Base-by-base conservation (phyloP, 1,139 yeast species). In the Kurtzmaniella quercitrusa region DNA sequence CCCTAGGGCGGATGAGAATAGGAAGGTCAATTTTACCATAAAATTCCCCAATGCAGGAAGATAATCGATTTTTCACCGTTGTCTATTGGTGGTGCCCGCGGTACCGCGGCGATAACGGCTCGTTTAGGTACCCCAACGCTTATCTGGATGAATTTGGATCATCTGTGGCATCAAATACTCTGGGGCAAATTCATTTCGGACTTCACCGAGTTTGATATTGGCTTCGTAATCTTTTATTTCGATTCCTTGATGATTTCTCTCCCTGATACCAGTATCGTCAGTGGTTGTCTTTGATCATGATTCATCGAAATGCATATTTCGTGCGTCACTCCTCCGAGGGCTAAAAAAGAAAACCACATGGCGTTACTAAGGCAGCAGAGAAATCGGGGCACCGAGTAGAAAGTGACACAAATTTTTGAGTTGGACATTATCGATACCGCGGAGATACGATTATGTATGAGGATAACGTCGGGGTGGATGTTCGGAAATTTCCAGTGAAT, bases 71-170 rank as follows among this genome's bases (percentile, higher is more conserved):
- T 31, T 31, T n/a, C n/a, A n/a, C n/a, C 36, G 5, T 15, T 31
- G 14, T 9, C 10, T 8, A 5, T 15, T 5, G 11, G 3, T 6
- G 18, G 16, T 31, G 16, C 11, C 36, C 36, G 36, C 36, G 36
- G 36, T 12, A 14, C 36, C 36, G 36, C 36, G 36, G 36, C 36
- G 36, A 31, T 31, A 31, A 31, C 36, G 11, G 31, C 31, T 27
- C 31, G 31, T 5, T 27, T 27, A 27, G 31, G 31, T 27, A n/a
- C 14, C 5, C 14, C 14, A 27, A 7, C 31, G 31, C 31, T 27
- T 27, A 27, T 27, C 31, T n/a, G n/a, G n/a, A n/a, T n/a, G n/a
- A n/a, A n/a, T n/a, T n/a, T n/a, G n/a, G n/a, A n/a, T n/a, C n/a
- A n/a, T n/a, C n/a, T n/a, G n/a, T n/a, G n/a, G 8, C 7, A 21